Base-by-base conservation (phyloP, 352 stramenopile genomes). In the Saprolegnia diclina region DNA sequence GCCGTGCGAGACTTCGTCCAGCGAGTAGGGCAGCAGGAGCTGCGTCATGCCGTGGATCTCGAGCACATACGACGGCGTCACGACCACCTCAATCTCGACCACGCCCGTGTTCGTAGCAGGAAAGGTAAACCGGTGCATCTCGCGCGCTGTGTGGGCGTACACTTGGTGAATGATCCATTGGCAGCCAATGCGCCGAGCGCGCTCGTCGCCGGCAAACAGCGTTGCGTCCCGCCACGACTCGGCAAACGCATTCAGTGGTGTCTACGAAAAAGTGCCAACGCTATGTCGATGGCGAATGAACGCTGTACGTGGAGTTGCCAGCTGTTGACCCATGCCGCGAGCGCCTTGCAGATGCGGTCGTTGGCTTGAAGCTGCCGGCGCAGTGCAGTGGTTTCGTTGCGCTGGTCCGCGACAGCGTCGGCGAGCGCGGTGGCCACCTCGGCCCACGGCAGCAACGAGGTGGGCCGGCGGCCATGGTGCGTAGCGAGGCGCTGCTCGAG, bases 131-230 rank as follows among this genome's bases (percentile, higher is more conserved):
- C 18, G 19, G 4, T 18, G 16, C 56, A 64, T 64, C 10, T 18
- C n/a, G 18, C 56, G 56, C 19, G 10, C 35, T 4, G 21, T 14
- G 21, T 52, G 54, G 21, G 13, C 18, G 21, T 46, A 64, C 1
- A 13, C 24, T 46, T 64, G 56, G 10, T 50, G 56, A 1, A 50
- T 24, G 40, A 64, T 64, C 56, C 56, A 64, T 26, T 18, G 21
- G 16, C 32, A 26, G 14, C 16, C 56, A 18, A 64, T 64, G 35
- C 40, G 14, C 10, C 56, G 56, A 19, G 35, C 32, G 16, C 32
- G 2, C 16, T 16, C 24, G 40, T 64, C 56, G 35, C 19, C 56
- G 3, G 18, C 16, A 14, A 46, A 24, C 4, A 64, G 16, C 10
- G 18, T 16, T 9, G 56, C 18, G 24, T 54, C n/a, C 5, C 24